phyloP scores from a whole-genome alignment of 2,329 filamentous ascomycete species.

The Nemania abortiva region DNA sequence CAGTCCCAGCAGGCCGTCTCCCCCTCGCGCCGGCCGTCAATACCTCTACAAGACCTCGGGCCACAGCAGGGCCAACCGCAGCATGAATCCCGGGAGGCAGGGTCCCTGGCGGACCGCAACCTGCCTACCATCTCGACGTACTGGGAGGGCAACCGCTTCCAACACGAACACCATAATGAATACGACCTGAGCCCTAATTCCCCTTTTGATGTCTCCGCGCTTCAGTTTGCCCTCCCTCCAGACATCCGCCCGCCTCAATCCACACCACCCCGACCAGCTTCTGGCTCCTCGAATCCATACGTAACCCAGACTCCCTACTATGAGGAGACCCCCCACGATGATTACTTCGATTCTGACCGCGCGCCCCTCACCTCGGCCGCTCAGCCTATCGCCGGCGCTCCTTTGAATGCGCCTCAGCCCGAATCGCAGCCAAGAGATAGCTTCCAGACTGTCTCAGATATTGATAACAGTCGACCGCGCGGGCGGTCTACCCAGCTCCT shows the following conservation, averaged over 20 bases:
- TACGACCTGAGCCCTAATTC: conserved; percentile 56
- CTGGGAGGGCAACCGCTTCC: conserved; percentile 62
- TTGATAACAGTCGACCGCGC: conserved; percentile 63
- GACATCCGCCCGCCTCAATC: conserved; percentile 57
- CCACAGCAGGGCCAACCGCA: conserved; percentile 46
- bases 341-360: conserved; percentile 67
- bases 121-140: conserved; percentile 63
- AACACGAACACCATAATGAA: conserved; percentile 54
- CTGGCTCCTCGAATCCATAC: conserved; percentile 49
- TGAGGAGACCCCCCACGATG: conserved; percentile 55
- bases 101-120: conserved; percentile 46
- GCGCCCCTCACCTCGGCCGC: conserved; percentile 68
- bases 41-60: conserved; percentile 75
- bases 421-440: conserved; percentile 64
- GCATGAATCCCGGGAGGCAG: conserved; percentile 40
- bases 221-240: conserved; percentile 68
- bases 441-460: conserved; percentile 67
- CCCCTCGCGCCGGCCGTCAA: conserved; percentile 66
- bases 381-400: conserved; percentile 66
- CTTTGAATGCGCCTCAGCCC: conserved; percentile 54
- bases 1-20: conserved; percentile 59
- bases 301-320: conserved; percentile 57
- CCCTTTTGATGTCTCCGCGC: conserved; percentile 64
- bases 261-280: conserved; percentile 46
- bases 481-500: conserved; percentile 64